Evolutionary conservation across 2,329 filamentous ascomycete species (phyloP).

Genomic region (Escovopsis weberi): DNA sequence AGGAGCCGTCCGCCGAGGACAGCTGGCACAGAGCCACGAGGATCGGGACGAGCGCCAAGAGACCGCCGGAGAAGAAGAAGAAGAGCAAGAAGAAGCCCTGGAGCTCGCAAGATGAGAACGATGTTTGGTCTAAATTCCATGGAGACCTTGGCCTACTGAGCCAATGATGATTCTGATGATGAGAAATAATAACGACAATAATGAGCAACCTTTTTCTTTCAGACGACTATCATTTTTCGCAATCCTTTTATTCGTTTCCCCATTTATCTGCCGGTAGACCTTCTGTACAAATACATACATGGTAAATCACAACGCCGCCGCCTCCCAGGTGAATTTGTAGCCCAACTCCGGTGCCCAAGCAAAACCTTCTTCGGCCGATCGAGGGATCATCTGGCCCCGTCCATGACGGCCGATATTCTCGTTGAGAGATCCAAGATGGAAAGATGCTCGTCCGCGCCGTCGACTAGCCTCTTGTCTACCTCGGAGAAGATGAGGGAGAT

Average conservation of each 20-base stretch:
- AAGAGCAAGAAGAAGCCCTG: slow-evolving; percentile 9
- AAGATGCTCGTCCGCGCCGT: slow-evolving; percentile 90
- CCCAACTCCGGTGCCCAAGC: slow-evolving; percentile 1
- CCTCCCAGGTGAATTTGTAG: slow-evolving; percentile 5
- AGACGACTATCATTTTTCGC: too few species aligned
- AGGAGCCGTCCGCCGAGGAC: slow-evolving; percentile 6
- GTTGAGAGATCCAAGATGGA: slow-evolving; percentile 76
- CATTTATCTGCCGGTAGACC: background rate
- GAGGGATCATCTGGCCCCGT: slow-evolving; percentile 20
- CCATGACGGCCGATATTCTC: slow-evolving; percentile 62
- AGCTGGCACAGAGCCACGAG: background rate
- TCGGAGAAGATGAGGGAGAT: slow-evolving; percentile 86
- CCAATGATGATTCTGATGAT: slow-evolving; percentile 10
- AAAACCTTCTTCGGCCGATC: background rate
- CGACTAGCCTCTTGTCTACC: slow-evolving; percentile 82
- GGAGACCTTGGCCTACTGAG: slow-evolving; percentile 40
- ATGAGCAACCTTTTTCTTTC: too few species aligned
- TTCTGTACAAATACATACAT: too few species aligned
- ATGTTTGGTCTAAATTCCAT: slow-evolving; percentile 37
- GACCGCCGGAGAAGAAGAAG: background rate
- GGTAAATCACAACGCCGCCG: background rate
- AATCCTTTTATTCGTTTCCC: background rate
- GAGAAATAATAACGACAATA: background rate
- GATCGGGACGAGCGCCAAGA: background rate
- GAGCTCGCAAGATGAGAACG: slow-evolving; percentile 10